Evolutionary conservation across 192 early-diverging fungal species (phyloP).

Genomic region (Coemansia biformis): DNA sequence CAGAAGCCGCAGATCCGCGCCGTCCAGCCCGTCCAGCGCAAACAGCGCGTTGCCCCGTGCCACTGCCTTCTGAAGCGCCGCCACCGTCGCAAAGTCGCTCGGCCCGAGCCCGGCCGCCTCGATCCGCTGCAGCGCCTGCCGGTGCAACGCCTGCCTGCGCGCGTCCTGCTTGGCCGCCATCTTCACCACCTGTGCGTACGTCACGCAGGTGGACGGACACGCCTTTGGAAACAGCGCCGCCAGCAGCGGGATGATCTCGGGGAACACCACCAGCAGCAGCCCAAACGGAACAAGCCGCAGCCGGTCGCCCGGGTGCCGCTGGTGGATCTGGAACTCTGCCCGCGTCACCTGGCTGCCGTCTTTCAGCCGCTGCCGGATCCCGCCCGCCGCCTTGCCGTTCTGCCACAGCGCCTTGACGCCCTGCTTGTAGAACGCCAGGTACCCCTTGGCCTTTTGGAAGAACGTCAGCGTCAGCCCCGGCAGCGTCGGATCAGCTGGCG

Average conservation of each 20-base stretch:
- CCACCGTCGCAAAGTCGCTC: slow-evolving; percentile 10
- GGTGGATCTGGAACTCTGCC: slow-evolving; percentile 27
- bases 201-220: slow-evolving; percentile 41
- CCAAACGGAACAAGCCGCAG: slow-evolving; percentile 39
- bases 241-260: slow-evolving; percentile 33
- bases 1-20: slow-evolving; percentile 17
- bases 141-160: slow-evolving; percentile 9
- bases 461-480: slow-evolving; percentile 29
- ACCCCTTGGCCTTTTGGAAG: slow-evolving; percentile 29
- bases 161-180: slow-evolving; percentile 30
- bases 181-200: slow-evolving; percentile 22
- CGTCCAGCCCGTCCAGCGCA: slow-evolving; percentile 5
- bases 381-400: slow-evolving; percentile 9
- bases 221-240: slow-evolving; percentile 25
- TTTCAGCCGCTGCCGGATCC: slow-evolving; percentile 13
- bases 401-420: slow-evolving; percentile 33
- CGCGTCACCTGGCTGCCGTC: slow-evolving; percentile 13
- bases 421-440: slow-evolving; percentile 35
- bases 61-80: slow-evolving; percentile 3
- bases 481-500: slow-evolving; percentile 33
- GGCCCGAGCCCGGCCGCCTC: slow-evolving; percentile 6
- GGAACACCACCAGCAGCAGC: slow-evolving; percentile 25
- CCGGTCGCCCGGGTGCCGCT: slow-evolving; percentile 24
- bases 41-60: slow-evolving; percentile 5
- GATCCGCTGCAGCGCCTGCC: slow-evolving; percentile 15